Evolutionary conservation across 768 basidiomycete species (phyloP), one percentile per base, ranked within the genome.

Genomic region (Boletus pseudopeckii): DNA sequence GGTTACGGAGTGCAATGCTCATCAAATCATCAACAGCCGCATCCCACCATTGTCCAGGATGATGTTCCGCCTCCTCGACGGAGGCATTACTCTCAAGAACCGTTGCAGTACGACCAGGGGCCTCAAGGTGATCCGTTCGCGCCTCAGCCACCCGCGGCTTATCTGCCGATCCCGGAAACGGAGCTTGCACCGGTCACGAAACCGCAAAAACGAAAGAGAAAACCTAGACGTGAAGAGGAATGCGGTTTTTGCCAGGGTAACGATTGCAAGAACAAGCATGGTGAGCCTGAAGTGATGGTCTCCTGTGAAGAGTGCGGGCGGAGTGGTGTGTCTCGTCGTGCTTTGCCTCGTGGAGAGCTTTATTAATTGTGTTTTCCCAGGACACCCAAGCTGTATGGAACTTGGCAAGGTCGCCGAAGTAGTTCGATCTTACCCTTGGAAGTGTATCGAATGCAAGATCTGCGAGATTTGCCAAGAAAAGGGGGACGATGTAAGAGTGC

Each of bases 381-480:
- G 88, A 28, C 95, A 98, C 70, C 87, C 88, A n/a, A 85, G 82
- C 43, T 98, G 95, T 67, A 78, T 96, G 75, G 72, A 86, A 58
- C 77, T 85, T 32, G 71, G 74, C 41, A 74, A 77, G 47, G 76
- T 89, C 46, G 78, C 77, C 17, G 78, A 83, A 38, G 75, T 78
- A n/a, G 75, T 94, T 47, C 76, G 78, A 52, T 76, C 78, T 26
- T 95, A 95, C 67, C 74, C 79, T 15, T 98, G 95, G 95, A 81
- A 81, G 55, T 98, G 95, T 66, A 80, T 84, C 34, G 91, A 94
- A 59, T 97, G 95, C 75, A 97, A 96, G 75, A 85, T 76, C 53
- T 98, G 95, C 68, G 91, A 94, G 73, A 75, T 92, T 52, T 98
- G 95, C 66, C 72, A 80, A 42, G 74, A 83, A 63, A 93, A 94